Conservation (phyloP, 345 rosid genomes). For the Gossypium turneri region DNA sequence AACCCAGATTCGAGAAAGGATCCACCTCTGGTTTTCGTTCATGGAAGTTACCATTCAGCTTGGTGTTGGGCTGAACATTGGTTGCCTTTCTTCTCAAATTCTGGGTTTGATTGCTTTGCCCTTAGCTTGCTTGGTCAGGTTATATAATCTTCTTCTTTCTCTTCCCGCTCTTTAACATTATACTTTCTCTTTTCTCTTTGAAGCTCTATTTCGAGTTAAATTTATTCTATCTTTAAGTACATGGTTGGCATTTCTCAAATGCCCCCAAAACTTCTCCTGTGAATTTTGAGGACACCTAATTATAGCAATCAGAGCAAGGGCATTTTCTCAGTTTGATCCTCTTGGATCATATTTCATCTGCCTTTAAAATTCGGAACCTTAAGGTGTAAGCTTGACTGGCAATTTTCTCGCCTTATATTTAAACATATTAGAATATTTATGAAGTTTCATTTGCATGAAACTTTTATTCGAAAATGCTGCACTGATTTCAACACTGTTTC, state of each 20-base stretch:
- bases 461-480: constrained; percentile 6
- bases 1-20: constrained; percentile 18
- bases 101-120: constrained; percentile 80
- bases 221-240: neutral
- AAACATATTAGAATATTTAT: neutral
- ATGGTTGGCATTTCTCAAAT: neutral
- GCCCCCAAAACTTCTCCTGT: too few relatives aligned
- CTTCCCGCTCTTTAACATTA: neutral
- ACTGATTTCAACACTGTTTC: constrained; percentile 16
- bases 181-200: neutral
- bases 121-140: constrained; percentile 84
- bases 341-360: neutral
- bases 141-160: neutral
- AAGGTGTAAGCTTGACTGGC: neutral
- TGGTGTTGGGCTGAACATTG: constrained; percentile 98
- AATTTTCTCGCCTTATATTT: neutral
- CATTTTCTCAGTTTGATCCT: neutral
- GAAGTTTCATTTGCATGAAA: neutral
- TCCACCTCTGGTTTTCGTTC: constrained; percentile 76
- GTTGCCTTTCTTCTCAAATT: constrained; percentile 76
- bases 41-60: constrained; percentile 95
- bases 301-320: too few relatives aligned
- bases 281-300: too few relatives aligned
- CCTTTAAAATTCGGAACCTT: neutral
- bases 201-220: neutral